Evolutionary conservation across 768 basidiomycete genomes (phyloP).

Genomic region (Mycena kentingensis): DNA sequence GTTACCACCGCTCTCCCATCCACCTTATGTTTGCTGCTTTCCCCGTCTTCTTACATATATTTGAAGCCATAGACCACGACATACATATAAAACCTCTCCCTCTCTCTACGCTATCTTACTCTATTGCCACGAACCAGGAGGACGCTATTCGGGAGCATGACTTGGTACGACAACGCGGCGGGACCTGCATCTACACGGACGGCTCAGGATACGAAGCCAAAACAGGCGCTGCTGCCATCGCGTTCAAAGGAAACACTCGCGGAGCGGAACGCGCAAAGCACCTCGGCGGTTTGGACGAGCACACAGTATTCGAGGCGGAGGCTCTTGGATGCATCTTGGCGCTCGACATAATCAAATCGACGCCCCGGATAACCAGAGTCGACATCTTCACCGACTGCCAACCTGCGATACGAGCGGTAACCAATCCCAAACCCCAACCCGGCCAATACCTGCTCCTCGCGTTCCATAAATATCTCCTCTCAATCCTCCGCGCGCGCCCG

Average conservation of each 20-base stretch:
- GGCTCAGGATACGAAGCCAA: constrained; percentile 1
- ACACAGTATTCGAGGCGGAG: too few species aligned
- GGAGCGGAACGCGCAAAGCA: not conserved
- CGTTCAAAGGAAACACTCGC: not conserved
- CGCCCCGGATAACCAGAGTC: not conserved
- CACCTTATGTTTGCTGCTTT: not conserved
- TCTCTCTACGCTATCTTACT: not conserved
- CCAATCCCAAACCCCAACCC: not conserved
- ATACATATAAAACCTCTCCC: not conserved
- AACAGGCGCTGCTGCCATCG: not conserved
- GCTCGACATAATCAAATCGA: not conserved
- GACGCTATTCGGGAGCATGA: not conserved
- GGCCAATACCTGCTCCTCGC: constrained; percentile 1
- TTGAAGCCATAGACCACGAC: not conserved
- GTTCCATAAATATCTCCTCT: not conserved
- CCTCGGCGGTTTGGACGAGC: not conserved
- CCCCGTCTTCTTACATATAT: not conserved
- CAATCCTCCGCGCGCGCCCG: not conserved
- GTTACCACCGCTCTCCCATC: not conserved
- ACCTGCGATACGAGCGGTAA: not conserved
- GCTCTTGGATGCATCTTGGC: too few species aligned
- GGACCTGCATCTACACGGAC: constrained; percentile 1
- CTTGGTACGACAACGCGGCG: not conserved
- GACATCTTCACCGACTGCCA: constrained; percentile 6
- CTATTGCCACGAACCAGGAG: not conserved